Evolutionary conservation across 1,139 yeast genomes (phyloP), one percentile per base, ranked within the genome.

Genomic region (Yamadazyma atlantica): DNA sequence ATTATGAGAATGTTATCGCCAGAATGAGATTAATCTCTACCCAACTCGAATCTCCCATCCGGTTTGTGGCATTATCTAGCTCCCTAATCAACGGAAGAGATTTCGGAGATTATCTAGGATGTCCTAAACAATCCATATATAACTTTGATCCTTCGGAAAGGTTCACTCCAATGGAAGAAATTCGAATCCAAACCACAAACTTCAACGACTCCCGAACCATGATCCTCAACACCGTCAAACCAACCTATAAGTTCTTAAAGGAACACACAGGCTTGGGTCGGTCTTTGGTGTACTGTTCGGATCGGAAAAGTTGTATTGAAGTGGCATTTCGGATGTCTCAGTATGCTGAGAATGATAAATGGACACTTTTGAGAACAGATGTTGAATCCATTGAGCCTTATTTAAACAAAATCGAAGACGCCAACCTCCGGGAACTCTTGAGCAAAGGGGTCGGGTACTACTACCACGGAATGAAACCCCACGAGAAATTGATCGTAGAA

Each of bases 41-140:
- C 1, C 94, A 86, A 47, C 56, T 82, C 11, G 82, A 80, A 21
- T 64, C 61, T 2, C 50, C 57, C 4, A 49, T 80, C 2, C 66
- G 97, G 44, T 62, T 88, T 22, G 74, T 92, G 16, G 90, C 78
- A 0, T 60, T 92, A 12, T 71, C 87, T 1, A 70, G 79, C 1
- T 79, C 96, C 0, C 57, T 90, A 26, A 78, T 94, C 0, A 85
- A 84, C 54, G 87, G 85, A 3, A 71, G 78, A 39, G 96, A 87
- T 47, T 59, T 90, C 45, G 94, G 87, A 1, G 87, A 83, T 42
- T 94, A 97, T 96, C 60, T 92, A 25, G 95, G 94, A 2, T 82
- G 85, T 23, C 66, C 76, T 24, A 69, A 67, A 38, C 69, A 64
- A 28, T 69, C 78, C 33, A 70, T 82, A 4, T 87, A 71, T 62